Conservation (phyloP, 495 filamentous ascomycete species). For the Aspergillus funiculosus region DNA sequence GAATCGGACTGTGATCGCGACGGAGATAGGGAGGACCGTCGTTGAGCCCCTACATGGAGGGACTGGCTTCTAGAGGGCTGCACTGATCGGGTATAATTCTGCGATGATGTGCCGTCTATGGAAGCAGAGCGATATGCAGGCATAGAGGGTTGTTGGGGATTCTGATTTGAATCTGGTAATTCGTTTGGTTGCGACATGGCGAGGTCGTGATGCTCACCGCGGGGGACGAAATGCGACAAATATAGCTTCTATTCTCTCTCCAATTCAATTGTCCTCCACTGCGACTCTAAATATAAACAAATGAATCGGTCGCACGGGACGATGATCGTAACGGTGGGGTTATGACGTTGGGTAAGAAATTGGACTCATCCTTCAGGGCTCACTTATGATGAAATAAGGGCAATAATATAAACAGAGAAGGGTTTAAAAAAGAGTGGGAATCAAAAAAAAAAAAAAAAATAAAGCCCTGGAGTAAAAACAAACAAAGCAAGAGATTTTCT, state of each 20-base stretch:
- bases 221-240: background rate
- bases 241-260: background rate
- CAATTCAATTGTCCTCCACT: background rate
- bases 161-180: slow-evolving; percentile 12
- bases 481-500: background rate
- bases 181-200: slow-evolving; percentile 31
- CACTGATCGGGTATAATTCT: background rate
- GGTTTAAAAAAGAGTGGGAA: slow-evolving; percentile 10
- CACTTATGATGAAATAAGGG: too few relatives aligned
- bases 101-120: background rate
- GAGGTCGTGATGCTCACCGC: background rate
- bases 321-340: slow-evolving; percentile 7
- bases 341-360: slow-evolving; percentile 6
- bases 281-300: background rate
- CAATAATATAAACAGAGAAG: slow-evolving; percentile 9
- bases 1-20: slow-evolving; percentile 33
- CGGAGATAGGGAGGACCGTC: slow-evolving; percentile 28
- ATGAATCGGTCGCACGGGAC: background rate
- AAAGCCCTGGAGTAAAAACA: slow-evolving; percentile 9
- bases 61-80: slow-evolving; percentile 19
- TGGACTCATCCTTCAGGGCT: slow-evolving; percentile 11
- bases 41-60: slow-evolving; percentile 4
- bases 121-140: slow-evolving; percentile 3
- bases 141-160: slow-evolving; percentile 4
- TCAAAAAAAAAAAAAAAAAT: slow-evolving; percentile 8